Percentiles rank a stretch among this genome's conserved stretches.
Evolutionary conservation across 2,329 filamentous ascomycete genomes (phyloP).

Genomic region (Fusarium sp.): DNA sequence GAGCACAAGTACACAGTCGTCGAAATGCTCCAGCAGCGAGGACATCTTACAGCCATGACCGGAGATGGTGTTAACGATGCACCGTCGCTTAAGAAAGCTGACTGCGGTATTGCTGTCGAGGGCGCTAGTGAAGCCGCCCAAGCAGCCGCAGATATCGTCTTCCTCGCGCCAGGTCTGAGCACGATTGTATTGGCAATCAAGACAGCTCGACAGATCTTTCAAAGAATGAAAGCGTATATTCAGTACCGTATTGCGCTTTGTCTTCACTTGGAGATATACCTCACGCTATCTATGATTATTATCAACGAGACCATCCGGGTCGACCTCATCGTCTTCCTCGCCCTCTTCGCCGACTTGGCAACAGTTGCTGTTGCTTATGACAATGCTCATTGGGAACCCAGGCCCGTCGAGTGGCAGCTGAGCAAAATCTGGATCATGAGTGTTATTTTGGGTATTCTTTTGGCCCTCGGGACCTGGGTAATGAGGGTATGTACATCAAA

Average conservation of each 20-base stretch:
- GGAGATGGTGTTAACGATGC: conserved; percentile 26
- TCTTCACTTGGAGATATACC: conserved; percentile 18
- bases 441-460: conserved; percentile 4
- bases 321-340: conserved; percentile 6
- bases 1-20: conserved; percentile 29
- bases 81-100: conserved; percentile 9
- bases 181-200: conserved; percentile 11
- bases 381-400: conserved; percentile 24
- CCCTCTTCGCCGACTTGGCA: conserved; percentile 6
- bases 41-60: conserved; percentile 22
- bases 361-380: conserved; percentile 31
- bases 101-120: conserved; percentile 26
- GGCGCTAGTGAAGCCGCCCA: conserved; percentile 26
- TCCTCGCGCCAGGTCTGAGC: not conserved
- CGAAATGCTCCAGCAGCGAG: conserved; percentile 25
- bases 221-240: conserved; percentile 32
- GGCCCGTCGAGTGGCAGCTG: conserved; percentile 24
- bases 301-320: conserved; percentile 29
- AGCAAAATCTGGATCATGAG: conserved; percentile 30
- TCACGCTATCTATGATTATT: conserved; percentile 22
- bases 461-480: not conserved
- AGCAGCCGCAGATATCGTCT: conserved; percentile 24
- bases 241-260: conserved; percentile 29
- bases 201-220: conserved; percentile 10
- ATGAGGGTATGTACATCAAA: not conserved